These are phyloP conservation scores for Thelonectria blattea DNA, from an alignment of 2,329 filamentous ascomycete species.

Conservation along the genomic window DNA sequence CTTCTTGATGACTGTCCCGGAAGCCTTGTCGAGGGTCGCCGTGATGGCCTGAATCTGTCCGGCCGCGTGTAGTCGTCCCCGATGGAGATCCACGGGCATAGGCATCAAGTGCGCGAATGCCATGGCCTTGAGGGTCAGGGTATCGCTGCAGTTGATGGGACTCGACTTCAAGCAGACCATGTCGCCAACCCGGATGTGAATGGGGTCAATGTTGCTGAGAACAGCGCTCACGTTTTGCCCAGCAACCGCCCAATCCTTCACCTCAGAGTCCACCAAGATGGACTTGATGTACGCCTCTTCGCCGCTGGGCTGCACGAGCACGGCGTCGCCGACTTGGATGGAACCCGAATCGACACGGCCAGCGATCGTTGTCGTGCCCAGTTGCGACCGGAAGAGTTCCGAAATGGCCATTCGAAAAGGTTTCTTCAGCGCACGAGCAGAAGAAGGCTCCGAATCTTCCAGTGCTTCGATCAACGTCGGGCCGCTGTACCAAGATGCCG, in stretches of 20 bases:
- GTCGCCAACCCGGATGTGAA: constrained; percentile 83
- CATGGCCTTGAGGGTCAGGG: constrained; percentile 82
- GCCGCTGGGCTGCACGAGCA: constrained; percentile 80
- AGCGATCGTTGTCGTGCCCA: constrained; percentile 82
- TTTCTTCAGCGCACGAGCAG: constrained; percentile 70
- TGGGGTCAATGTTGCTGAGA: constrained; percentile 81
- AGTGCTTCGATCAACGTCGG: constrained; percentile 82
- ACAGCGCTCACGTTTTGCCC: constrained; percentile 89
- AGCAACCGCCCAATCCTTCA: constrained; percentile 87
- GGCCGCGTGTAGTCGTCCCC: constrained; percentile 80
- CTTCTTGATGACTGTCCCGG: constrained; percentile 78
- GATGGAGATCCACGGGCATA: constrained; percentile 86
- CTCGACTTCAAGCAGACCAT: constrained; percentile 76
- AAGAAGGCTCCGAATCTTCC: constrained; percentile 78
- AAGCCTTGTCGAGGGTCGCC: constrained; percentile 78
- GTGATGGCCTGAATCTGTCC: constrained; percentile 76
- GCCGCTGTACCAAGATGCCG: constrained; percentile 80
- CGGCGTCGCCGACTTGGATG: constrained; percentile 80
- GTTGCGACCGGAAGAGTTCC: constrained; percentile 83
- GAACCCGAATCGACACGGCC: constrained; percentile 86
- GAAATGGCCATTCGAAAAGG: constrained; percentile 86
- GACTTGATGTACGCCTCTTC: constrained; percentile 83
- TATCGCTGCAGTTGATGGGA: constrained; percentile 73
- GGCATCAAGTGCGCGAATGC: constrained; percentile 91
- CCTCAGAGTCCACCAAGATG: constrained; percentile 75